Evolutionary conservation across 148 eudicot genomes (phyloP), one percentile per base, ranked within the genome.

Genomic region (Amaranthus palmeri): DNA sequence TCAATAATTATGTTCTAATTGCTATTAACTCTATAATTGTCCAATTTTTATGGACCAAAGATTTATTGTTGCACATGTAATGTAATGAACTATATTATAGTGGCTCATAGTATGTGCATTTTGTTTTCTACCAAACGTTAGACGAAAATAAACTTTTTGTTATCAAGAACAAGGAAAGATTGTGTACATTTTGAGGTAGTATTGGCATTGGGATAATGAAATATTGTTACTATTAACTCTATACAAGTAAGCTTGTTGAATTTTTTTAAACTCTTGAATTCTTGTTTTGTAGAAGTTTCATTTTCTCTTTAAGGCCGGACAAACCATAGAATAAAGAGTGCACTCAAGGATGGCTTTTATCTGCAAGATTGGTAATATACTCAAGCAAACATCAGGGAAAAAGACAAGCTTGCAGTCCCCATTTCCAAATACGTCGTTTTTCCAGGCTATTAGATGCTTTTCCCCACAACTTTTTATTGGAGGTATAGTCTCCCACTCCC

Each of bases 391-490:
- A 12, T 76, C 71, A 36, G 61, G 71, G 74, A 76, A 72, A 62
- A 69, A 49, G 54, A 55, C 56, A 67, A 73, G 63, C 8, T 54
- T 60, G 18, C 74, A 74, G 17, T 40, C 72, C 59, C 43, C 73
- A 18, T 17, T 69, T 10, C 73, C 78, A 0, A 78, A 46, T 56
- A 11, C 79, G 14, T 77, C 80, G 14, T 54, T 84, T 54, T 47
- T 25, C 58, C 85, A 76, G 69, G 79, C 85, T 45, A 71, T 79
- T 50, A 82, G 85, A 74, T 70, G 84, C 71, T 81, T 84, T 81
- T 86, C 88, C 10, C 68, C 89, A 43, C 84, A 86, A 79, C 82
- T 86, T 67, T 86, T 86, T 58, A 58, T 86, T 76, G 89, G 89
- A 86, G 89, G 89, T 86, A 45, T 48, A 4, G 17, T 67, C 7